phyloP scores from a whole-genome alignment of 2,329 filamentous ascomycete species.

The Hypoxylon sp. region DNA sequence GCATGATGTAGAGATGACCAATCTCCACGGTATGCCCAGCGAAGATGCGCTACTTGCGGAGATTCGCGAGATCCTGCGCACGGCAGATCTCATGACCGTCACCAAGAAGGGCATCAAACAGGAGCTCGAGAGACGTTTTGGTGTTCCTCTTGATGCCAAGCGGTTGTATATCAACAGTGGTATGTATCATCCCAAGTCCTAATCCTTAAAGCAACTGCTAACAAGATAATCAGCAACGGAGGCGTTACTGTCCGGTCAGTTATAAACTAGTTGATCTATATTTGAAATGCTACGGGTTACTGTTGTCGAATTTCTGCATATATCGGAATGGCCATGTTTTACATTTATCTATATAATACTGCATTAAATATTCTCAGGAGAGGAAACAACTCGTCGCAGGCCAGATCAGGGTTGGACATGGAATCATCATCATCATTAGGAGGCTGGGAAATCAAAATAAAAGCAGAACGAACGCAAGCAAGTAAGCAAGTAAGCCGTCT shows the following conservation, averaged over 20 bases:
- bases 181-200: conserved; percentile 57
- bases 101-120: conserved; percentile 98
- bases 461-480: no score
- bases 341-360: conserved; percentile 31
- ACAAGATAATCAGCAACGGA: conserved; percentile 68
- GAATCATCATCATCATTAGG: conserved; percentile 24
- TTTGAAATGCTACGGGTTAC: conserved; percentile 10
- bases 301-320: conserved; percentile 30
- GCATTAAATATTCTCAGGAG: conserved; percentile 27
- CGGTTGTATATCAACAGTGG: conserved; percentile 93
- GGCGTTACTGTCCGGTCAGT: conserved; percentile 78
- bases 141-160: conserved; percentile 84
- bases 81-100: conserved; percentile 94
- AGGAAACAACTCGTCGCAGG: conserved; percentile 18
- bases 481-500: conserved; percentile 7
- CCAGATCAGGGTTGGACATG: conserved; percentile 23
- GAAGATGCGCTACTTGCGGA: conserved; percentile 92
- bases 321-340: conserved; percentile 29
- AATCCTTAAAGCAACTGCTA: conserved; percentile 42
- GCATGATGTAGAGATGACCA: conserved; percentile 79
- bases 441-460: conserved; percentile 24
- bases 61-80: conserved; percentile 91
- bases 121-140: conserved; percentile 91
- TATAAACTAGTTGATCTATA: conserved; percentile 57
- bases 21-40: conserved; percentile 78